A percentile compares a stretch with the other conserved stretches of the same genome.
phyloP scores from a whole-genome alignment of 345 rosid genomes.

The Xanthoceras sorbifolium region DNA sequence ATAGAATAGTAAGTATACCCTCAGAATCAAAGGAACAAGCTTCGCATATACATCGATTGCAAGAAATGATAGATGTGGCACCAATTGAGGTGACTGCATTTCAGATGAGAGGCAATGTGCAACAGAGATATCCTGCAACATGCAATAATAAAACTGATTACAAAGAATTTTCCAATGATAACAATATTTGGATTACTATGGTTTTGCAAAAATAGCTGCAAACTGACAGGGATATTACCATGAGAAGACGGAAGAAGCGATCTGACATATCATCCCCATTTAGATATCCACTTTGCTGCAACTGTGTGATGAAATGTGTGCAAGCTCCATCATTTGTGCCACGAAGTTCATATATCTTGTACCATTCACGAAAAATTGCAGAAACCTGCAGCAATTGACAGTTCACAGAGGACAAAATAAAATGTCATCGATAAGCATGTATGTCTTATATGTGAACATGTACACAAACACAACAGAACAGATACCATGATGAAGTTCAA shows the following conservation, averaged over 20 bases:
- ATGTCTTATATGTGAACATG: not conserved
- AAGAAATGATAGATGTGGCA: constrained; percentile 34
- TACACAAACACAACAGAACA: not conserved
- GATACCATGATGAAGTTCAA: not conserved
- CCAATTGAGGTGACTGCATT: constrained; percentile 21
- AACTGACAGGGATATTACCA: constrained; percentile 11
- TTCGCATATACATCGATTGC: constrained; percentile 41
- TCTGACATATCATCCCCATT: constrained; percentile 39
- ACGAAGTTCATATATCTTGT: constrained; percentile 33
- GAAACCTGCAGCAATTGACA: constrained; percentile 30
- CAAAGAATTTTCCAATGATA: not conserved
- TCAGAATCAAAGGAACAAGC: constrained; percentile 35
- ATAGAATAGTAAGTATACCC: constrained; percentile 16
- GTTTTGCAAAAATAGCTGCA: not conserved
- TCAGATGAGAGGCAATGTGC: constrained; percentile 36
- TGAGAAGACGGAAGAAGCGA: constrained; percentile 34
- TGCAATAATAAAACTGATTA: not conserved
- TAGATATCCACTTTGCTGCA: constrained; percentile 35
- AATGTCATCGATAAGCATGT: not conserved
- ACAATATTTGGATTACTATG: not conserved
- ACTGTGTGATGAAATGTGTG: constrained; percentile 24
- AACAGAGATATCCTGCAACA: constrained; percentile 37
- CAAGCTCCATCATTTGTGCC: constrained; percentile 32
- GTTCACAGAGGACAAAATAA: not conserved
- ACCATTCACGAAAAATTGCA: constrained; percentile 36